Conservation (phyloP, 768 basidiomycete species). For the Plicaturopsis crispa region DNA sequence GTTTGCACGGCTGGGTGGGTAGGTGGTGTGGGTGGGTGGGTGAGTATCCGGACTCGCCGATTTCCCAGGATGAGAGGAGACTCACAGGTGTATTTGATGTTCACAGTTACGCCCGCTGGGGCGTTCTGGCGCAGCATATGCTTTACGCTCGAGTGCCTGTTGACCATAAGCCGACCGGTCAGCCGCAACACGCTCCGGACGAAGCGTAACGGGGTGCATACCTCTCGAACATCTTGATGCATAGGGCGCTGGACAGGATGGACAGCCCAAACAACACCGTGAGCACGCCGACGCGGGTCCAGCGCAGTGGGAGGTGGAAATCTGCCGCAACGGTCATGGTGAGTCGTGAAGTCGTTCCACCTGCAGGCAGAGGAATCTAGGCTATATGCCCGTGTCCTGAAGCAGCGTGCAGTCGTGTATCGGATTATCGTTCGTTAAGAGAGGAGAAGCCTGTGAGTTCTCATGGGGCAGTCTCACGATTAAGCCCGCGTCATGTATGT, state of each 20-base stretch:
- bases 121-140: not conserved
- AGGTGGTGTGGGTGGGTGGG: too few species aligned
- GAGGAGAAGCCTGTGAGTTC: too few species aligned
- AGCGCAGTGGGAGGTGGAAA: conserved; percentile 4
- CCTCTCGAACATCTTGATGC: not conserved
- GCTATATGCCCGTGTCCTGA: too few species aligned
- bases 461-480: too few species aligned
- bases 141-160: not conserved
- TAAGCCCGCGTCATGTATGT: too few species aligned
- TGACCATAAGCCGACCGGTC: too few species aligned
- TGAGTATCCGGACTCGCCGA: not conserved
- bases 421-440: too few species aligned
- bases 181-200: too few species aligned
- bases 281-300: not conserved
- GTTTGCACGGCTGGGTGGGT: not conserved
- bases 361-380: too few species aligned
- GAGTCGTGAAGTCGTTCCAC: too few species aligned
- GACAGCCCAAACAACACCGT: not conserved
- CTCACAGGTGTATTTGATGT: not conserved
- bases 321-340: too few species aligned
- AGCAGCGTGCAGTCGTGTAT: too few species aligned
- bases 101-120: not conserved
- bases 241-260: not conserved
- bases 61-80: not conserved
- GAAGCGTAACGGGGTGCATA: not conserved